phyloP scores from a whole-genome alignment of 352 stramenopile genomes.

The Phytophthora rubi region DNA sequence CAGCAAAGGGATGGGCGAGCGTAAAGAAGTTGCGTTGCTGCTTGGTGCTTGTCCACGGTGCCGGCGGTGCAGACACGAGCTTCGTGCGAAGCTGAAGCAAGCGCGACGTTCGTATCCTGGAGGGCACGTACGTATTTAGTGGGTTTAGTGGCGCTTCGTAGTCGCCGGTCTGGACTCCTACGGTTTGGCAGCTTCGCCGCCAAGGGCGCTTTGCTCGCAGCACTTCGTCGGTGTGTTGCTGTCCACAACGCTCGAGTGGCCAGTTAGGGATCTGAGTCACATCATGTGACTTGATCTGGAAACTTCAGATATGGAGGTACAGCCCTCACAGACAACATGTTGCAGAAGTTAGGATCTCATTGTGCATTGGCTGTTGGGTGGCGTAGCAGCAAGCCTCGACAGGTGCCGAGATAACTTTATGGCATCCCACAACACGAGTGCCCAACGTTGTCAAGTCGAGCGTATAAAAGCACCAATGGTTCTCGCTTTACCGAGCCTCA shows the following conservation, averaged over 20 bases:
- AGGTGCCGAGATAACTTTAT: background rate
- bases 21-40: background rate
- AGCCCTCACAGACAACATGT: no score
- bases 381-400: no score
- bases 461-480: background rate
- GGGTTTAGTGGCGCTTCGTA: background rate
- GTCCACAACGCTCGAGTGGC: no score
- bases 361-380: no score
- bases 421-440: background rate
- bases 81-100: background rate
- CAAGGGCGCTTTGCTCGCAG: no score
- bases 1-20: constrained; percentile 7
- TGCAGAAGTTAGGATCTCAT: no score
- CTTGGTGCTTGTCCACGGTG: constrained; percentile 2
- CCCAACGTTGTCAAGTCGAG: background rate
- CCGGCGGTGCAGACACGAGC: constrained; percentile 3
- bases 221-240: no score
- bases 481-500: background rate
- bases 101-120: background rate
- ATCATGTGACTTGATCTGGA: no score
- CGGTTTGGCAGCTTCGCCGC: no score
- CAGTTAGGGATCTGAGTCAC: no score
- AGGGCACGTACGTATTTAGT: background rate
- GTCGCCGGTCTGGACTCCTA: background rate
- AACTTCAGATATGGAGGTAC: no score